Evolutionary conservation across 768 basidiomycete species (phyloP).

Genomic region (Boletus rubescentipes): DNA sequence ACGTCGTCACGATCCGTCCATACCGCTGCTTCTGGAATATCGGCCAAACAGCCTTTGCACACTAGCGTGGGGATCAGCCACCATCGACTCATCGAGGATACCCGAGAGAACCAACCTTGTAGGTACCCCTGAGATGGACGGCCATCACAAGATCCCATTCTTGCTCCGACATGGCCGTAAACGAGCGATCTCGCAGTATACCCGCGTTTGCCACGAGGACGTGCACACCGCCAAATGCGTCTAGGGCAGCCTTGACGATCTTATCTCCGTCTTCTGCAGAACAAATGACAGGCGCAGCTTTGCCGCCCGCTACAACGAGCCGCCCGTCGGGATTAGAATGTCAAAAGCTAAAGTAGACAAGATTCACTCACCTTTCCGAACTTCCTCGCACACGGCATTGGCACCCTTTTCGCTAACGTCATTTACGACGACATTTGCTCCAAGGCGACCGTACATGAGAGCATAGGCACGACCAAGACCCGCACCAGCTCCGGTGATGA

Average conservation of each 20-base stretch:
- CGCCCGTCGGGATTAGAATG: neutral
- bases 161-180: constrained; percentile 81
- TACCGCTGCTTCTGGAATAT: constrained; percentile 95
- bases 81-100: neutral
- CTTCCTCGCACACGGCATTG: constrained; percentile 81
- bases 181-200: constrained; percentile 91
- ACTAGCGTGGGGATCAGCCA: constrained; percentile 44
- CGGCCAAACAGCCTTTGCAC: constrained; percentile 94
- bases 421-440: constrained; percentile 97
- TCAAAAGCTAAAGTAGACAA: neutral
- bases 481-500: constrained; percentile 93
- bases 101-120: constrained; percentile 53
- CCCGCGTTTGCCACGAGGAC: constrained; percentile 92
- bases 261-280: constrained; percentile 91
- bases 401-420: constrained; percentile 90
- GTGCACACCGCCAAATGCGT: constrained; percentile 87
- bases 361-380: constrained; percentile 60
- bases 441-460: constrained; percentile 84
- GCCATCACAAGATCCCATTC: constrained; percentile 94
- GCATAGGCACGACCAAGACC: constrained; percentile 94
- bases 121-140: constrained; percentile 89
- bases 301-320: constrained; percentile 69
- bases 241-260: constrained; percentile 83
- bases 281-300: constrained; percentile 77
- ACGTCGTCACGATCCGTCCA: constrained; percentile 93